These are phyloP conservation scores for Fusarium coicis DNA, from an alignment of 2,329 filamentous ascomycete species.

Conservation along the genomic window DNA sequence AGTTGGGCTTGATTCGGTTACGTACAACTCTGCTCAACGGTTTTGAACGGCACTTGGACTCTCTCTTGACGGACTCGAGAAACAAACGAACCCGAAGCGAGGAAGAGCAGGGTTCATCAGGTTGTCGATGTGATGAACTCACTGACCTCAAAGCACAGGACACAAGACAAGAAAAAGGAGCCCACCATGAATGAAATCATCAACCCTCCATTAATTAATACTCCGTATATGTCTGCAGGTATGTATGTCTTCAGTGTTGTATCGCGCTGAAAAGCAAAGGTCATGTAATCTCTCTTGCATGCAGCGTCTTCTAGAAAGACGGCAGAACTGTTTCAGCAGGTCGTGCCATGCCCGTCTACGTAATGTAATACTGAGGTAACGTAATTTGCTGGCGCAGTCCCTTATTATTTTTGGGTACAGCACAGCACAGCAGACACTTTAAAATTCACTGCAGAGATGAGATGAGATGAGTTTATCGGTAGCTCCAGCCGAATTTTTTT, in stretches of 20 bases:
- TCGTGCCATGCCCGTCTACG: not conserved
- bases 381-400: conserved; percentile 33
- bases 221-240: not conserved
- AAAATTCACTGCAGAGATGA: conserved; percentile 10
- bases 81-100: not conserved
- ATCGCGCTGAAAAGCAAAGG: not conserved
- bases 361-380: not conserved
- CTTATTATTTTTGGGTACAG: conserved; percentile 22
- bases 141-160: conserved; percentile 19
- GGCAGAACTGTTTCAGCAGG: conserved; percentile 43
- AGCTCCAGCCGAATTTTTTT: conserved; percentile 11
- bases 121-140: conserved; percentile 13
- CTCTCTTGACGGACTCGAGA: not conserved
- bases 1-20: conserved; percentile 13
- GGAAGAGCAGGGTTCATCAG: conserved; percentile 1
- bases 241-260: not conserved
- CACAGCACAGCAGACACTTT: not conserved
- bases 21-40: not conserved
- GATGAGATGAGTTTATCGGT: conserved; percentile 20
- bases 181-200: not conserved
- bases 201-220: not conserved
- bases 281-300: conserved; percentile 27
- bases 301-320: conserved; percentile 47
- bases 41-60: conserved; percentile 2
- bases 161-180: not conserved